A percentile compares a stretch with the other conserved stretches of the same genome.
Evolutionary conservation across 2,329 filamentous ascomycete genomes (phyloP).

Genomic region (Scortechinia acanthostroma): DNA sequence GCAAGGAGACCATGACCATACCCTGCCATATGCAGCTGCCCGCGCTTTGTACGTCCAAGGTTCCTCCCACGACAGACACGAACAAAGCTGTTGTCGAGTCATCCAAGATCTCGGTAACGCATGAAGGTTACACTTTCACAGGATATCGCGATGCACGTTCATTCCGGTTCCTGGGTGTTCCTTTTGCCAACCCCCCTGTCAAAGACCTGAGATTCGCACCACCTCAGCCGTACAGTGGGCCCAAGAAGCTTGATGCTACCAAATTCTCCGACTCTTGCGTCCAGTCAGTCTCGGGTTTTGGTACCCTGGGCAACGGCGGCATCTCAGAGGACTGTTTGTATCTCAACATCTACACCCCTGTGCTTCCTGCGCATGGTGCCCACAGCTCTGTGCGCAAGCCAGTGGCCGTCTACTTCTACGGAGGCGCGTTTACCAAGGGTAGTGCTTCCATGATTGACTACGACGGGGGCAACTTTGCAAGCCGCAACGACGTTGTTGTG

Average conservation of each 20-base stretch:
- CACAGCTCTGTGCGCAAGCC: slow-evolving; percentile 4
- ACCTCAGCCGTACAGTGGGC: neutral
- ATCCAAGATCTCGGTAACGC: neutral
- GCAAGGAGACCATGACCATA: neutral
- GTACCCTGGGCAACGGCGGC: neutral
- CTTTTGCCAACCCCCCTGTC: neutral
- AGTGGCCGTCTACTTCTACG: neutral
- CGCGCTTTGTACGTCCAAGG: neutral
- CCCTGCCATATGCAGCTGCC: neutral
- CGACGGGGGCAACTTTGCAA: neutral
- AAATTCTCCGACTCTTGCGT: neutral
- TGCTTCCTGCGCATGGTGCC: slow-evolving; percentile 9
- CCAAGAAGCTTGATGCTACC: neutral
- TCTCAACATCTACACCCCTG: neutral
- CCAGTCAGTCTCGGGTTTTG: neutral
- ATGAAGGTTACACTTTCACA: neutral
- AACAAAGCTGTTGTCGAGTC: neutral
- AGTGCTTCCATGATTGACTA: neutral
- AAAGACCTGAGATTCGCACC: neutral
- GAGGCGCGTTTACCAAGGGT: neutral
- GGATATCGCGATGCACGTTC: neutral
- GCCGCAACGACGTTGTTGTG: neutral
- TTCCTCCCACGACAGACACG: neutral
- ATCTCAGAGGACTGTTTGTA: slow-evolving; percentile 1
- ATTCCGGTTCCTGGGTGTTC: slow-evolving; percentile 5